Evolutionary conservation across 257 asterid species (phyloP).

Genomic region (Avicennia marina): DNA sequence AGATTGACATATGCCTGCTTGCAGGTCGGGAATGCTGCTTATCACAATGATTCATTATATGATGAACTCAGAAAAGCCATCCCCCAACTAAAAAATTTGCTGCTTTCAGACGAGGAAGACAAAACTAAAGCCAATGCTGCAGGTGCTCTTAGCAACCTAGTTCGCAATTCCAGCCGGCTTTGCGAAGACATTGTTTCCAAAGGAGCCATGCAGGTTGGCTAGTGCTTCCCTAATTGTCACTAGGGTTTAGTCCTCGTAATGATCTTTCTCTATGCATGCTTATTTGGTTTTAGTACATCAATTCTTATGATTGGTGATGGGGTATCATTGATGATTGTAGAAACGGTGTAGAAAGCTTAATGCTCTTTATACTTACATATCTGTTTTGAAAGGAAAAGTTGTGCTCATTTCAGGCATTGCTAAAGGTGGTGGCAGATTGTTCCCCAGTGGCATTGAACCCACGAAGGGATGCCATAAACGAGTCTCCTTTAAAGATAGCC

Average conservation of each 20-base stretch:
- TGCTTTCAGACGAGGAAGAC: conserved; percentile 85
- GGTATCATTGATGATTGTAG: not conserved
- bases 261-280: not conserved
- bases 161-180: conserved; percentile 88
- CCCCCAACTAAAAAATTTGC: conserved; percentile 74
- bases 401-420: conserved; percentile 57
- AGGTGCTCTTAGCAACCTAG: conserved; percentile 96
- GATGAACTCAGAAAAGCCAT: conserved; percentile 85
- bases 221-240: not conserved
- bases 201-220: conserved; percentile 91
- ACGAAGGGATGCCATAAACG: conserved; percentile 58
- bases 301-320: not conserved
- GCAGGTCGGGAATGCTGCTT: conserved; percentile 99
- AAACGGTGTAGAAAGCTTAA: not conserved
- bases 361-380: not conserved
- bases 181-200: conserved; percentile 87
- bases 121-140: conserved; percentile 99
- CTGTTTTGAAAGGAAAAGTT: not conserved
- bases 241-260: not conserved
- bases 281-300: not conserved
- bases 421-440: conserved; percentile 83
- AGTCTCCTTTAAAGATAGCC: conserved; percentile 88
- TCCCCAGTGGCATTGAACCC: conserved; percentile 74
- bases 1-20: conserved; percentile 21
- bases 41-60: conserved; percentile 78